These are phyloP conservation scores for Boletus tylopilopsis DNA, from an alignment of 768 basidiomycete genomes.

Conservation along the genomic window DNA sequence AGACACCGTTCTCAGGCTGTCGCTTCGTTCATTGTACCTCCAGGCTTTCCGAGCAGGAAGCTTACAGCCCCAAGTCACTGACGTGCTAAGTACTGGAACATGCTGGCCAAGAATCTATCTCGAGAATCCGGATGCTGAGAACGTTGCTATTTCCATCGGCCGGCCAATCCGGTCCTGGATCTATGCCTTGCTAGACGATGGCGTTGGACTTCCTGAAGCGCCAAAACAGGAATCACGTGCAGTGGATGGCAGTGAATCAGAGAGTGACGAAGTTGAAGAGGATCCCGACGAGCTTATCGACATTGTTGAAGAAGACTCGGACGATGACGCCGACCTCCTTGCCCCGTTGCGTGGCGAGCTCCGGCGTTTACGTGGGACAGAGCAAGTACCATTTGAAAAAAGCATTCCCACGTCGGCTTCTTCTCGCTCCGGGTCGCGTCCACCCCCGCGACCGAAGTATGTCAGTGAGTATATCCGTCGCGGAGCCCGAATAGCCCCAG, in stretches of 20 bases:
- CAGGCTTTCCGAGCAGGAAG: conserved; percentile 59
- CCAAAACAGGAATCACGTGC: conserved; percentile 11
- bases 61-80: conserved; percentile 54
- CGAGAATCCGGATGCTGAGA: conserved; percentile 73
- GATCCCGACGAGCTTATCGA: conserved; percentile 64
- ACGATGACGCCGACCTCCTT: conserved; percentile 47
- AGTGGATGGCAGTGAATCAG: conserved; percentile 20
- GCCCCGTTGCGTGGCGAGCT: conserved; percentile 70
- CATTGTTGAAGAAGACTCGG: conserved; percentile 59
- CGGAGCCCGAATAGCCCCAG: conserved; percentile 60
- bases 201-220: conserved; percentile 52
- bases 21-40: conserved; percentile 51
- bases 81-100: conserved; percentile 57
- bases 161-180: conserved; percentile 61
- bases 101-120: conserved; percentile 74
- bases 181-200: conserved; percentile 66
- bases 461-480: conserved; percentile 63
- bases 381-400: no score
- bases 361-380: conserved; percentile 49
- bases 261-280: conserved; percentile 37
- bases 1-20: conserved; percentile 11
- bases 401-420: conserved; percentile 31
- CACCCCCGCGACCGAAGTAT: conserved; percentile 18
- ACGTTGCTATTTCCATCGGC: conserved; percentile 59
- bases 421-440: conserved; percentile 27